A percentile compares a stretch with the other conserved stretches of the same genome.
Evolutionary conservation across 208 protist genomes (phyloP).

Genomic region (Leishmania martiniquensis): DNA sequence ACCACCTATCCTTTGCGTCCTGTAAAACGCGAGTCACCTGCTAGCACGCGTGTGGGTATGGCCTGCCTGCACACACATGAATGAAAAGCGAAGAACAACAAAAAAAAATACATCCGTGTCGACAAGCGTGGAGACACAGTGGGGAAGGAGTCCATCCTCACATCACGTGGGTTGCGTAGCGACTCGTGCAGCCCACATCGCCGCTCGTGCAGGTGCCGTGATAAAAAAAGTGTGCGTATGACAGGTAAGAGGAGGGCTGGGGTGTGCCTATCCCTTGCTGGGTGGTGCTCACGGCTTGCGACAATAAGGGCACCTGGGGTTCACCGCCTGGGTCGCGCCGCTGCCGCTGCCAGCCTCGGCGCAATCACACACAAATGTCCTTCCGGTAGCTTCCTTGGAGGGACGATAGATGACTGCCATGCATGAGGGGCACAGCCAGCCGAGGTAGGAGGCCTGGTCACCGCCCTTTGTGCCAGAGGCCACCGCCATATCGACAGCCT

Average conservation of each 20-base stretch:
- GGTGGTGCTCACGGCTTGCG: neutral
- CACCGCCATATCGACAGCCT: neutral
- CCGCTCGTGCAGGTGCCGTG: neutral
- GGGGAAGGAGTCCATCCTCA: neutral
- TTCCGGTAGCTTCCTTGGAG: conserved; percentile 25
- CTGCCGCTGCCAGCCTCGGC: conserved; percentile 8
- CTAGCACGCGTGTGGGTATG: neutral
- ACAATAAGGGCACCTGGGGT: conserved; percentile 41
- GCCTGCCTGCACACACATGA: neutral
- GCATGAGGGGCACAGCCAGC: conserved; percentile 73
- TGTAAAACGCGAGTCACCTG: neutral
- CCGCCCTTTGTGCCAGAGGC: neutral
- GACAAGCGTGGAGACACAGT: neutral
- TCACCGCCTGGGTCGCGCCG: neutral
- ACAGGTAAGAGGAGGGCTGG: neutral
- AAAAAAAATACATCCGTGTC: neutral
- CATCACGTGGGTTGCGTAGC: neutral
- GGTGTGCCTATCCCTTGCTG: neutral
- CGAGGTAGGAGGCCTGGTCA: conserved; percentile 41
- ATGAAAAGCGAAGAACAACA: neutral
- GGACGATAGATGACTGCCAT: conserved; percentile 59
- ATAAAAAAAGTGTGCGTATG: neutral
- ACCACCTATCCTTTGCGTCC: neutral
- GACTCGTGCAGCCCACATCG: neutral
- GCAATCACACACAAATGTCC: conserved; percentile 5